Evolutionary conservation across 129 eudicot species (phyloP).

Genomic region (Pulicaria dysenterica): DNA sequence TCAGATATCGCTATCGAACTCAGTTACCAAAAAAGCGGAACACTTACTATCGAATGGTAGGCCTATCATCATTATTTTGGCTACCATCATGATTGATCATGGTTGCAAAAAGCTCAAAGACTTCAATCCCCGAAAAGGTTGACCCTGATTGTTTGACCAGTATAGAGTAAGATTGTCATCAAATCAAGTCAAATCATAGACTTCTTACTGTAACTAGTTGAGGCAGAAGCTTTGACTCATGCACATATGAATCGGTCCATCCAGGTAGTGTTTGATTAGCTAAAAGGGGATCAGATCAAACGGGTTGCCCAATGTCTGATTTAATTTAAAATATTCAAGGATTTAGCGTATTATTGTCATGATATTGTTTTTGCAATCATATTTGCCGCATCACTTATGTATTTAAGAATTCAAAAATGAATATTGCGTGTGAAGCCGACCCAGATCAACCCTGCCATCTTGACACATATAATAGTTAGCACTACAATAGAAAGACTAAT

Average conservation of each 20-base stretch:
- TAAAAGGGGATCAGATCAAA: background rate
- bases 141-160: constrained; percentile 33
- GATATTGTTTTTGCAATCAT: background rate
- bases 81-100: background rate
- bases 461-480: background rate
- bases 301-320: background rate
- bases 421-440: background rate
- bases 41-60: background rate
- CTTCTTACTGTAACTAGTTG: background rate
- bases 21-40: background rate
- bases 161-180: constrained; percentile 19
- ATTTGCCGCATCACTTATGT: background rate
- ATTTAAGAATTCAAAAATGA: background rate
- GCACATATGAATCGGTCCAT: background rate
- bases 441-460: background rate
- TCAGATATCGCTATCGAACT: background rate
- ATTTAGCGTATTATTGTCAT: background rate
- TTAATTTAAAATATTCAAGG: background rate
- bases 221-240: background rate
- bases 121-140: constrained; percentile 15
- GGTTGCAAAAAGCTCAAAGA: constrained; percentile 24
- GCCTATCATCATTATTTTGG: background rate
- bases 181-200: constrained; percentile 14
- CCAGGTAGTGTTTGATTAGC: background rate
- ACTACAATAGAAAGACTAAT: constrained; percentile 2